These are phyloP conservation scores for Fibroporia radiculosa DNA, from an alignment of 768 basidiomycete genomes.

Conservation along the genomic window DNA sequence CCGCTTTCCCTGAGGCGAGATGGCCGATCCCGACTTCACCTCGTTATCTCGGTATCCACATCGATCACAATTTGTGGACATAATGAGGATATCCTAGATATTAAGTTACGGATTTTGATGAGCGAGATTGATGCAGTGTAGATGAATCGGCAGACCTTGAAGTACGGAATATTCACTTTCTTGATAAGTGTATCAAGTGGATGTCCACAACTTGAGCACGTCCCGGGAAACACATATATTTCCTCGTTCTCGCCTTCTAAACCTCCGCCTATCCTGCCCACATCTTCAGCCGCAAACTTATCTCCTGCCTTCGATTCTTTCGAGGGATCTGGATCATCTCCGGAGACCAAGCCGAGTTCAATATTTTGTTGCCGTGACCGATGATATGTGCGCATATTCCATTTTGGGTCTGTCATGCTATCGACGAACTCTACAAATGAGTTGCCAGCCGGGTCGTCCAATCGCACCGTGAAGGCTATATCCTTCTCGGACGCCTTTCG, in stretches of 20 bases:
- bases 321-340: conserved; percentile 28
- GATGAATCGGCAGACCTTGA: conserved; percentile 50
- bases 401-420: conserved; percentile 85
- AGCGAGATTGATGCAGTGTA: not conserved
- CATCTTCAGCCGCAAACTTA: conserved; percentile 10
- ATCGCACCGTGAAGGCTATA: conserved; percentile 65
- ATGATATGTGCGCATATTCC: conserved; percentile 79
- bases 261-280: conserved; percentile 14
- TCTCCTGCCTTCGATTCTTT: conserved; percentile 1
- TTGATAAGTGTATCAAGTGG: conserved; percentile 87
- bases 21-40: conserved; percentile 89
- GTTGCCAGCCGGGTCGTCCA: conserved; percentile 94
- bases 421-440: conserved; percentile 92
- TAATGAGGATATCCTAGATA: conserved; percentile 84
- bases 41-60: conserved; percentile 99
- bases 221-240: conserved; percentile 78
- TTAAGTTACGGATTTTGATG: conserved; percentile 19
- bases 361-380: conserved; percentile 78
- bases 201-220: conserved; percentile 85
- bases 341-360: conserved; percentile 60
- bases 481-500: conserved; percentile 32
- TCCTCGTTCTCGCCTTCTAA: conserved; percentile 63
- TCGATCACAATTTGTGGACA: conserved; percentile 93
- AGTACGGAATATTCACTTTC: conserved; percentile 93
- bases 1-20: conserved; percentile 79